Conservation (phyloP, 306 rosid genomes). For the Vicia villosa region DNA sequence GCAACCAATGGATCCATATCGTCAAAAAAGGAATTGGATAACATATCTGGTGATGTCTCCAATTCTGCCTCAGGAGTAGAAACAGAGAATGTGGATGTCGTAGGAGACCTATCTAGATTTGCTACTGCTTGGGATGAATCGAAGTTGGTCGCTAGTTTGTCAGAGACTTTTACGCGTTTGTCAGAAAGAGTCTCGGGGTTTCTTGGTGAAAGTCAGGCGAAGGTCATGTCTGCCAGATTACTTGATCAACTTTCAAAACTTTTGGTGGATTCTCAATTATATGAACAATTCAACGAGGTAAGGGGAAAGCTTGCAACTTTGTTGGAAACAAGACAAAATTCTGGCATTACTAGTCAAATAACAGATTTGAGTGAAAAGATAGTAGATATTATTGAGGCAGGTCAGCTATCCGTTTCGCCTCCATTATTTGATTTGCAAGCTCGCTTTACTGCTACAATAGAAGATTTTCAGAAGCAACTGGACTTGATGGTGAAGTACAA, state of each 20-base stretch:
- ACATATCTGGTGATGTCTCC: conserved; percentile 38
- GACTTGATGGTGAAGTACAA: conserved; percentile 94
- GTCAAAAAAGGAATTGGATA: conserved; percentile 47
- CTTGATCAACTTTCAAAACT: conserved; percentile 87
- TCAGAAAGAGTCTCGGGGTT: conserved; percentile 90
- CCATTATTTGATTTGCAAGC: conserved; percentile 83
- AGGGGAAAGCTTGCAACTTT: conserved; percentile 64
- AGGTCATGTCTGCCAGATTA: conserved; percentile 66
- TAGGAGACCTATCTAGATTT: conserved; percentile 46
- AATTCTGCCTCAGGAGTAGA: conserved; percentile 47
- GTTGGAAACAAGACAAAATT: conserved; percentile 72
- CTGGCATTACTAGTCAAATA: conserved; percentile 73
- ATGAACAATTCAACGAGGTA: conserved; percentile 73
- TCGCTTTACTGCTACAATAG: conserved; percentile 76
- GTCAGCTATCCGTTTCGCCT: conserved; percentile 90
- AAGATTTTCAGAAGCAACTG: conserved; percentile 95
- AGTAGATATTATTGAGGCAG: conserved; percentile 82
- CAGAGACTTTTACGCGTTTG: conserved; percentile 68
- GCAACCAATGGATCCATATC: conserved; percentile 52
- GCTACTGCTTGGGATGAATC: conserved; percentile 85
- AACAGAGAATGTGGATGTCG: conserved; percentile 35
- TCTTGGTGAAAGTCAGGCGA: conserved; percentile 84
- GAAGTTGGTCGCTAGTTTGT: conserved; percentile 58
- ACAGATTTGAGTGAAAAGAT: conserved; percentile 84
- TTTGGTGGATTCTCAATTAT: conserved; percentile 71